Evolutionary conservation across 345 rosid species (phyloP).

Genomic region (Citrus cavaleriei): DNA sequence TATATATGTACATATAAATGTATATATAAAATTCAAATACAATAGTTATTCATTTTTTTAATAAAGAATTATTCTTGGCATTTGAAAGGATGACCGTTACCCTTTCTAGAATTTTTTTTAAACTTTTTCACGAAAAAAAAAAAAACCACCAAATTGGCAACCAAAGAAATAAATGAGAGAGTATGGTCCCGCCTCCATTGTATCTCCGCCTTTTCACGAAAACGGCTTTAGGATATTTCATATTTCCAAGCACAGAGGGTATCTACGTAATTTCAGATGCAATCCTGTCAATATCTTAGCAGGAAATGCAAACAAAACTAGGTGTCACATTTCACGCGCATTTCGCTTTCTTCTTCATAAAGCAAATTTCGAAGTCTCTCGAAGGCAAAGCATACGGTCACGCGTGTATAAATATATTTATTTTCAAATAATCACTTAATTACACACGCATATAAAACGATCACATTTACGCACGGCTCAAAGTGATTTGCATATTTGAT

Average conservation of each 20-base stretch:
- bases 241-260: not conserved
- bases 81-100: too few relatives aligned
- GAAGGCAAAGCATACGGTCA: constrained; percentile 1
- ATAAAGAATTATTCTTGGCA: too few relatives aligned
- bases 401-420: not conserved
- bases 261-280: not conserved
- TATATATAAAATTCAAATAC: too few relatives aligned
- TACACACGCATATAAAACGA: too few relatives aligned
- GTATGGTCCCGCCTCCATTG: not conserved
- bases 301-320: not conserved
- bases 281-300: not conserved
- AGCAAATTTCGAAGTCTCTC: constrained; percentile 20
- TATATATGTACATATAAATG: too few relatives aligned
- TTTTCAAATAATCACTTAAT: not conserved
- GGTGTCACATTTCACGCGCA: not conserved
- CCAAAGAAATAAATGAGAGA: not conserved
- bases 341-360: constrained; percentile 11
- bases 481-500: not conserved
- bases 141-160: not conserved
- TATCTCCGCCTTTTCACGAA: not conserved
- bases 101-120: too few relatives aligned
- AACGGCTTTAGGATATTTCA: not conserved
- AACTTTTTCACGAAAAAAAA: too few relatives aligned
- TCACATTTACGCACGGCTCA: not conserved
- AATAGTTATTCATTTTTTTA: too few relatives aligned